Base-by-base conservation (phyloP, 768 basidiomycete genomes). In the Calocybe indica region DNA sequence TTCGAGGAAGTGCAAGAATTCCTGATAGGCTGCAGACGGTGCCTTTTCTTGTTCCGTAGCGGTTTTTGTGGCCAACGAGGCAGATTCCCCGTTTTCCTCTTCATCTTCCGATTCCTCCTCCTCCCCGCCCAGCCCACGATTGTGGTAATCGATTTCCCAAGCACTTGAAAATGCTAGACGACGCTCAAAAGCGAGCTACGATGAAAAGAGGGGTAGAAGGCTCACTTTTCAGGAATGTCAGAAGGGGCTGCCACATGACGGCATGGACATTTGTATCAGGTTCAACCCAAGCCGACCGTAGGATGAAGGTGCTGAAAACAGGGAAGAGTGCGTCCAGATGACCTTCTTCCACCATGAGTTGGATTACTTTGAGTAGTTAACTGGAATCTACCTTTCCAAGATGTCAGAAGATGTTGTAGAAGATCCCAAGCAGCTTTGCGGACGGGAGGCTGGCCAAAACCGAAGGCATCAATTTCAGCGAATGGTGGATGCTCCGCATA, bases 1-100 rank as follows among this genome's bases (percentile, higher is more conserved):
- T 47, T 82, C 70, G 14, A 97, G 75, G 67, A 93, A 96, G 34
- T 74, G 76, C 14, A 92, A 67, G 64, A 97, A 93, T 42, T 86
- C 82, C 10, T 57, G 62, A 58, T 87, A 95, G 2, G 82, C 79
- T 15, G 58, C 56, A 7, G 75, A 79, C 28, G 57, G 55, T 33
- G 31, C 31, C 8, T 10, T 32, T 8, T 30, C 4, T 41, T 14
- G n/a, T 37, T 11, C 36, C 6, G 37, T 41, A 31, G 39, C 41
- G 7, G 29, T 7, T 32, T 30, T 40, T 15, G 46, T 34, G 1
- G 45, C 50, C 34, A 6, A 34, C 31, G 5, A 48, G n/a, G 35
- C 7, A 43, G 7, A 40, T 37, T 38, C 45, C 30, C 52, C 52
- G 6, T 62, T 62, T 22, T 57, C 56, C 8, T 70, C 67, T 11